Conservation (phyloP, 1,284 basidiomycete genomes). For the Irpex sp. region DNA sequence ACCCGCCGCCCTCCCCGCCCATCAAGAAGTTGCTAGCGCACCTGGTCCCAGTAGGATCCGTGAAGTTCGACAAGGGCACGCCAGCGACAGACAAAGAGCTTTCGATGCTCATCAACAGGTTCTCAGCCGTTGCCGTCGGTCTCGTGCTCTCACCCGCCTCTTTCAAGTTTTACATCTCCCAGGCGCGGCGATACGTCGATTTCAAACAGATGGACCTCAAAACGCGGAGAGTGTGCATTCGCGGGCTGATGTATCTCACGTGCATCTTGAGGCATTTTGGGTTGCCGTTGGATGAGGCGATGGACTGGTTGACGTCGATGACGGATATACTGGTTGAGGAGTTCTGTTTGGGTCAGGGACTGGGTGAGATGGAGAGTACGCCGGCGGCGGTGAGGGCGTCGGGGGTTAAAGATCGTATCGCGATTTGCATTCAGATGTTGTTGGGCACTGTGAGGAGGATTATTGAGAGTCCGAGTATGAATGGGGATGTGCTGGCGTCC, state of each 20-base stretch:
- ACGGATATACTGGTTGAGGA: slow-evolving; percentile 59
- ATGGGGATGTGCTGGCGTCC: slow-evolving; percentile 20
- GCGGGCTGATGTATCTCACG: slow-evolving; percentile 76
- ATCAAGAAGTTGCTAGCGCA: slow-evolving; percentile 77
- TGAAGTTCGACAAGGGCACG: slow-evolving; percentile 57
- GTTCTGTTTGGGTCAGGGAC: slow-evolving; percentile 15
- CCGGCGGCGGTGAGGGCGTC: slow-evolving; percentile 2
- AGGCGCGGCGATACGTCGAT: slow-evolving; percentile 63
- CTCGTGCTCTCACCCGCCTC: slow-evolving; percentile 68
- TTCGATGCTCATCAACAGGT: slow-evolving; percentile 85
- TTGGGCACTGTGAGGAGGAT: slow-evolving; percentile 62
- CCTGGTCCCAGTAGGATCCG: slow-evolving; percentile 70
- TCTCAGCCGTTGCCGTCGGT: slow-evolving; percentile 75
- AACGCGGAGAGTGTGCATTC: slow-evolving; percentile 73
- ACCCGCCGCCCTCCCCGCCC: slow-evolving; percentile 17
- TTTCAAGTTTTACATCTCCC: slow-evolving; percentile 51
- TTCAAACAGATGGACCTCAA: slow-evolving; percentile 68
- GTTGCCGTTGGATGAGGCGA: slow-evolving; percentile 51
- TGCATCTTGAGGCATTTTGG: slow-evolving; percentile 63
- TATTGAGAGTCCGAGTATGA: slow-evolving; percentile 48
- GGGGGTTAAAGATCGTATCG: slow-evolving; percentile 20
- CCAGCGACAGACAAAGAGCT: slow-evolving; percentile 58
- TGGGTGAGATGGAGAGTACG: neutral
- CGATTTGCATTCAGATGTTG: slow-evolving; percentile 44
- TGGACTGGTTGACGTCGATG: slow-evolving; percentile 70